Evolutionary conservation across 768 basidiomycete genomes (phyloP).

Genomic region (Amanita pseudoporphyria): DNA sequence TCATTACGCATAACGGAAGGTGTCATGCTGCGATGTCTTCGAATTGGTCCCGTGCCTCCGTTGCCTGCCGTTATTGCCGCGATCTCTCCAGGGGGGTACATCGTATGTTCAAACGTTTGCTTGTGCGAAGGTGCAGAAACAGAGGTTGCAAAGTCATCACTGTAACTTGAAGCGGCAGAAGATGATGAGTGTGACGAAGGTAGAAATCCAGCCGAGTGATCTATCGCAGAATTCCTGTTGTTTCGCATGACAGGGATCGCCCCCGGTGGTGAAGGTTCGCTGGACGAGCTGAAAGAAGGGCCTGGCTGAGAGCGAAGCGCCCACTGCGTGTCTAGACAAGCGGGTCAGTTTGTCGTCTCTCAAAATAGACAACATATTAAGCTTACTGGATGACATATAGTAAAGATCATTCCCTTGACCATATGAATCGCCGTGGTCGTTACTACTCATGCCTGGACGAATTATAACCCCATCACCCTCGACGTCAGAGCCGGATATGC

Average conservation of each 20-base stretch:
- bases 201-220: constrained; percentile 19
- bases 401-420: constrained; percentile 8
- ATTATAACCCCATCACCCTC: constrained; percentile 47
- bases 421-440: constrained; percentile 1
- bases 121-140: constrained; percentile 66
- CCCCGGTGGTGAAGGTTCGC: constrained; percentile 26
- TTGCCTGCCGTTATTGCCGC: constrained; percentile 14
- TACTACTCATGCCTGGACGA: not conserved
- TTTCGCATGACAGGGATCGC: constrained; percentile 17
- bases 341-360: constrained; percentile 13
- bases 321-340: constrained; percentile 30
- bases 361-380: constrained; percentile 10
- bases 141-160: constrained; percentile 35
- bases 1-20: constrained; percentile 50
- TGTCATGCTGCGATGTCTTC: constrained; percentile 71
- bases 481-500: constrained; percentile 39
- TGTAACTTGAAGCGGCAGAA: constrained; percentile 21
- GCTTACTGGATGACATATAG: constrained; percentile 7
- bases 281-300: constrained; percentile 31
- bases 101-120: constrained; percentile 49
- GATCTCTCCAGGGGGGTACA: constrained; percentile 34
- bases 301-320: constrained; percentile 25
- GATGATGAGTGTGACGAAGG: constrained; percentile 18
- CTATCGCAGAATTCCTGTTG: constrained; percentile 18
- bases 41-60: constrained; percentile 45